Percentiles rank a stretch among this genome's conserved stretches.
These are phyloP conservation scores for Mimosa bimucronata DNA, from an alignment of 306 rosid species.

Conservation along the genomic window DNA sequence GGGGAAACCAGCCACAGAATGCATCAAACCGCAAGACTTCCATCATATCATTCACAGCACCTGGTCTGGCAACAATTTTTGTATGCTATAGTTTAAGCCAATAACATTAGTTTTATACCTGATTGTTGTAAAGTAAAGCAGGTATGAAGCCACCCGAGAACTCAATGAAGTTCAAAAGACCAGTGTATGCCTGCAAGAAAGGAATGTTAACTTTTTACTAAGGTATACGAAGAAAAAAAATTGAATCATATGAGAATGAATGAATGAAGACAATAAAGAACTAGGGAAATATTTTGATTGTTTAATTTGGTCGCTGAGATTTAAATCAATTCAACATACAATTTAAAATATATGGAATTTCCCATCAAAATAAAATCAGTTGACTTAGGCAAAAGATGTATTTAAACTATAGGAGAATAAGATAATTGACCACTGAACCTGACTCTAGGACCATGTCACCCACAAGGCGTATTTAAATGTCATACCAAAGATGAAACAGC, in stretches of 20 bases:
- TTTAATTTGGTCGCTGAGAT: conserved; percentile 7
- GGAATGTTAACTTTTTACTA: conserved; percentile 24
- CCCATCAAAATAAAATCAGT: conserved; percentile 25
- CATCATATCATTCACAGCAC: not conserved
- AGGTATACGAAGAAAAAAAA: conserved; percentile 25
- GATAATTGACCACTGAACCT: conserved; percentile 28
- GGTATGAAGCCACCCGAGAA: conserved; percentile 74
- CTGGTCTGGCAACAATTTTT: conserved; percentile 19
- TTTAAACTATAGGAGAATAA: not conserved
- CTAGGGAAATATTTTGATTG: not conserved
- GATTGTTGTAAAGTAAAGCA: conserved; percentile 74
- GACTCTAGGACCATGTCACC: conserved; percentile 27
- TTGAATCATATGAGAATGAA: conserved; percentile 21
- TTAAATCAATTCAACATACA: conserved; percentile 31
- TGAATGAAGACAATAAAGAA: conserved; percentile 25
- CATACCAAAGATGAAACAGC: conserved; percentile 86
- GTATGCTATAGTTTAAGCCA: conserved; percentile 23
- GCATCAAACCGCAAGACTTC: no score
- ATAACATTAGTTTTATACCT: conserved; percentile 57
- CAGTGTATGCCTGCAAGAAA: conserved; percentile 80
- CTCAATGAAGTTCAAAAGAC: conserved; percentile 81
- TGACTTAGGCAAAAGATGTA: not conserved
- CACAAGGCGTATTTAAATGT: conserved; percentile 35
- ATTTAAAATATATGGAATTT: conserved; percentile 4
- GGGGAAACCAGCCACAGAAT: no score